A percentile compares a stretch with the other conserved stretches of the same genome.
phyloP scores from a whole-genome alignment of 2,329 filamentous ascomycete species.

The Aschersonia sp. region DNA sequence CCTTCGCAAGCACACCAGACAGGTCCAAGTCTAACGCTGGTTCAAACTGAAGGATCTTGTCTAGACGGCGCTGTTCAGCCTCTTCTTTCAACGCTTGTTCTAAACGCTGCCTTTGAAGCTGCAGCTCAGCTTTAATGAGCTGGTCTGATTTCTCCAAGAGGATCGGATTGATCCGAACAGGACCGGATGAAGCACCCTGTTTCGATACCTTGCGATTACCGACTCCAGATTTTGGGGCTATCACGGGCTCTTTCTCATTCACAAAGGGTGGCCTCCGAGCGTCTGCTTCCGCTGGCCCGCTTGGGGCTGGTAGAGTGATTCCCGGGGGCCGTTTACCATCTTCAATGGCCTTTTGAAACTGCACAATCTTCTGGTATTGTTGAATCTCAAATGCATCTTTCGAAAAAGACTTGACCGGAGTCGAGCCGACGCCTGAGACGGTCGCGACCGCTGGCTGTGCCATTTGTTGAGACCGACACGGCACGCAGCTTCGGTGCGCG shows the following conservation, averaged over 20 bases:
- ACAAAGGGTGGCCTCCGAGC: background rate
- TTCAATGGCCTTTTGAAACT: constrained; percentile 67
- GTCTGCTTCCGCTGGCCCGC: constrained; percentile 8
- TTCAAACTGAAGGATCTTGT: constrained; percentile 32
- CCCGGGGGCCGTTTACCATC: constrained; percentile 58
- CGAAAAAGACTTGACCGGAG: constrained; percentile 15
- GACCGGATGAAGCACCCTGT: constrained; percentile 28
- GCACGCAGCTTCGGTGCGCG: background rate
- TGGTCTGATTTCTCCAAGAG: constrained; percentile 77
- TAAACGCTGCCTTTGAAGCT: constrained; percentile 65
- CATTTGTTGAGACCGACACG: background rate
- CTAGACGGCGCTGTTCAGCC: constrained; percentile 44
- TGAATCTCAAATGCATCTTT: constrained; percentile 42
- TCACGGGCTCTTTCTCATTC: background rate
- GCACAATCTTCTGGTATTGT: constrained; percentile 69
- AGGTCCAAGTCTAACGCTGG: constrained; percentile 54
- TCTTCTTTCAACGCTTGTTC: constrained; percentile 69
- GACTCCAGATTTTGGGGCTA: background rate
- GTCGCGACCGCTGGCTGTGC: constrained; percentile 1
- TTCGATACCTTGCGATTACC: background rate
- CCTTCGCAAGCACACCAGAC: constrained; percentile 57
- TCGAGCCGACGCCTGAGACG: background rate
- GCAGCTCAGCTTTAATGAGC: constrained; percentile 67
- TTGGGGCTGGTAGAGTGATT: constrained; percentile 34
- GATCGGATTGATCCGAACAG: constrained; percentile 65